A percentile compares a stretch with the other conserved stretches of the same genome.
phyloP scores from a whole-genome alignment of 78 protist genomes.

The Dictyostelium brefeldianum region DNA sequence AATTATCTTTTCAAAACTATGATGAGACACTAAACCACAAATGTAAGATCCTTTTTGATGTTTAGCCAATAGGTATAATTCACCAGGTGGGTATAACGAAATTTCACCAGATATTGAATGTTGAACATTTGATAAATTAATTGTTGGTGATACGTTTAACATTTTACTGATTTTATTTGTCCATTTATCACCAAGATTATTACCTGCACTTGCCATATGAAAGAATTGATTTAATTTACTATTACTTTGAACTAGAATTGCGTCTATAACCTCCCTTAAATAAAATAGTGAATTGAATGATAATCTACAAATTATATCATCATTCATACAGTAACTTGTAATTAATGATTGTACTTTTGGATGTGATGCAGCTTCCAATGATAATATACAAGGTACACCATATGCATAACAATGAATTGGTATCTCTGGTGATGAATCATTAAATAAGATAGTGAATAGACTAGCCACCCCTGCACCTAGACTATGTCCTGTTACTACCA shows the following conservation, averaged over 20 bases:
- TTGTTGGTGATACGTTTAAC: conserved; percentile 63
- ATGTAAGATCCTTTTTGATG: conserved; percentile 49
- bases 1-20: conserved; percentile 57
- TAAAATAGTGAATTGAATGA: conserved; percentile 57
- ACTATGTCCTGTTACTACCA: conserved; percentile 70
- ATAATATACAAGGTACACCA: conserved; percentile 73
- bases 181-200: conserved; percentile 15
- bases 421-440: conserved; percentile 62
- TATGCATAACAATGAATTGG: conserved; percentile 74
- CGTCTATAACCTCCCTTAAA: conserved; percentile 57
- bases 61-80: conserved; percentile 36
- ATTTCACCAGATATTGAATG: conserved; percentile 36
- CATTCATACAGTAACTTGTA: conserved; percentile 62
- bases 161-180: conserved; percentile 53
- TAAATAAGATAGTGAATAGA: conserved; percentile 65
- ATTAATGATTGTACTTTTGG: conserved; percentile 20
- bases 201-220: conserved; percentile 56
- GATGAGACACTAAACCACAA: conserved; percentile 15
- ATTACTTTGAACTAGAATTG: conserved; percentile 39
- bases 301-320: conserved; percentile 73
- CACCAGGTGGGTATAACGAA: conserved; percentile 70
- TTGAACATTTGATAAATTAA: conserved; percentile 37
- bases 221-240: conserved; percentile 44
- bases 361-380: conserved; percentile 32
- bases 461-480: conserved; percentile 82